A percentile compares a stretch with the other conserved stretches of the same genome.
Conservation (phyloP, 169 alveolate genomes). For the Plasmodium blacklocki region DNA sequence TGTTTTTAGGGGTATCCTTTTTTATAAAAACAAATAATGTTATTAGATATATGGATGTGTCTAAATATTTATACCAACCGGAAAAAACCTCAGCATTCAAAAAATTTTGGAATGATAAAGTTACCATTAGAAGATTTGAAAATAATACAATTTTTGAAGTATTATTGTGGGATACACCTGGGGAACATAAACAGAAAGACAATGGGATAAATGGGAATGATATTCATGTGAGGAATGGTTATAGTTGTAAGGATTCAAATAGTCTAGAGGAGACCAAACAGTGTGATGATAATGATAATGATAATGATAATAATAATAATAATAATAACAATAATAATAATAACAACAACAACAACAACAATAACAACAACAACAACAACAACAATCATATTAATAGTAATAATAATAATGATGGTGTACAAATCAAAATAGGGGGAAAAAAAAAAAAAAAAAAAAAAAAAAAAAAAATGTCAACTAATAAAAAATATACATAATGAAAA, state of each 20-base stretch:
- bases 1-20: slow-evolving; percentile 14
- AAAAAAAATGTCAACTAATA: background rate
- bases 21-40: slow-evolving; percentile 36
- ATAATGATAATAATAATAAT: no score
- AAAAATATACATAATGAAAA: background rate
- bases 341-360: no score
- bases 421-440: background rate
- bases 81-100: slow-evolving; percentile 29
- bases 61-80: slow-evolving; percentile 20
- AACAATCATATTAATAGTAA: no score
- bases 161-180: slow-evolving; percentile 39
- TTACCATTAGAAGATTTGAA: slow-evolving; percentile 36
- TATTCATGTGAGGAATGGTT: background rate
- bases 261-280: no score
- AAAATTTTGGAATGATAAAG: slow-evolving; percentile 31
- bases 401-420: no score
- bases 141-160: slow-evolving; percentile 61
- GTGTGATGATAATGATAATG: no score
- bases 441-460: background rate
- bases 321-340: no score
- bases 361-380: no score
- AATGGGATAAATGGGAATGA: background rate
- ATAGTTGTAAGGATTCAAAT: no score
- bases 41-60: slow-evolving; percentile 10
- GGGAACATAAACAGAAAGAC: background rate